A percentile compares a stretch with the other conserved stretches of the same genome.
phyloP scores from a whole-genome alignment of 495 filamentous ascomycete species.

The Penicillium pancosmium region DNA sequence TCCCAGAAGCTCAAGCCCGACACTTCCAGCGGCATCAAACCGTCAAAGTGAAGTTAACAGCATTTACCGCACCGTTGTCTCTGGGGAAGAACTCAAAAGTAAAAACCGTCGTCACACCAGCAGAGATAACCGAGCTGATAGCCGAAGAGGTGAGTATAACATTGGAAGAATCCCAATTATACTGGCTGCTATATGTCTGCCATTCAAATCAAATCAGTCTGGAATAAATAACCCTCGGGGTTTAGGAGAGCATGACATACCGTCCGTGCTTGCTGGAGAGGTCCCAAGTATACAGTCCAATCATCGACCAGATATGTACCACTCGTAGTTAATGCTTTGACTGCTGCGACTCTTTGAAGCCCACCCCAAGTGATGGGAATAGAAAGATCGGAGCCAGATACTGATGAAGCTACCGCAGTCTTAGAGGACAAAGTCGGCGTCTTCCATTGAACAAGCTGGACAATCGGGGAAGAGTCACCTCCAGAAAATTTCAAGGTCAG shows the following conservation, averaged over 20 bases:
- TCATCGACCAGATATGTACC: conserved; percentile 56
- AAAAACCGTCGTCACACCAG: conserved; percentile 48
- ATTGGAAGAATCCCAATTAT: conserved; percentile 48
- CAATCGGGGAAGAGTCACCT: conserved; percentile 44
- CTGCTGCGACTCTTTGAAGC: conserved; percentile 47
- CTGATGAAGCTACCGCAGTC: conserved; percentile 38
- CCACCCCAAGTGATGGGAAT: conserved; percentile 59
- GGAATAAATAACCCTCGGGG: neutral
- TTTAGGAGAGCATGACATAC: conserved; percentile 27
- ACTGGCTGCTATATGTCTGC: conserved; percentile 53
- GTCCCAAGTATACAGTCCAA: conserved; percentile 59
- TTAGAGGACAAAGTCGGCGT: conserved; percentile 44
- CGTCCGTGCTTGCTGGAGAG: conserved; percentile 53
- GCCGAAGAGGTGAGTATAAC: conserved; percentile 48
- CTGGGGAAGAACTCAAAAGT: conserved; percentile 58
- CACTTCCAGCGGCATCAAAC: conserved; percentile 25
- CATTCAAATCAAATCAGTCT: neutral
- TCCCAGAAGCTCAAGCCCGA: neutral
- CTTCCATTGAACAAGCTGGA: conserved; percentile 56
- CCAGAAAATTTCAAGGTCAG: conserved; percentile 55
- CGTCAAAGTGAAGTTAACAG: conserved; percentile 50
- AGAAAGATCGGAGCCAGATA: conserved; percentile 45
- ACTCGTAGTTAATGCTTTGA: conserved; percentile 54
- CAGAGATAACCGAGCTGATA: conserved; percentile 48
- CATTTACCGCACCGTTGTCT: conserved; percentile 38